Base-by-base conservation (phyloP, 2,329 filamentous ascomycete genomes). In the Rugonectria rugulosa region DNA sequence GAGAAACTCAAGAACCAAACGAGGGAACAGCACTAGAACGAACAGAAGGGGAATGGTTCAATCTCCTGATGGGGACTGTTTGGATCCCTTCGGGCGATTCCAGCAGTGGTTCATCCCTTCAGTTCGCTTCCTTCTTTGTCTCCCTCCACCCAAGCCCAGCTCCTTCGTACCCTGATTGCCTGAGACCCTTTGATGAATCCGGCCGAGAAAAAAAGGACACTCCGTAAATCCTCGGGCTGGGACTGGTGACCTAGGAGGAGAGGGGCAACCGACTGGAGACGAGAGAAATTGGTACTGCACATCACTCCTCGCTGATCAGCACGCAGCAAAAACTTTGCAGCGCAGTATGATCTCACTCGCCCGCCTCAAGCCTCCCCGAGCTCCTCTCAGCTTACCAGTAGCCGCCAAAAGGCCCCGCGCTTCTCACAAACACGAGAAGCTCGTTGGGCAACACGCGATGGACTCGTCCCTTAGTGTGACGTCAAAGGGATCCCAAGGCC, bases 401-500 rank as follows among this genome's bases (percentile, higher is more conserved):
- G 12, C 17, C 29, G 37, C 37, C 20, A 5, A 32, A 5, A 6
- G 32, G 21, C 15, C 45, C 45, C 45, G 34, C 45, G 32, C 34
- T 24, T 19, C 23, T 24, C 37, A 7, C 29, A 36, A 46, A 34
- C 24, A 38, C 42, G 26, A 27, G 24, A 19, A 15, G 12, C 50
- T 27, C 44, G 50, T 41, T 45, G 45, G 45, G 45, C 52, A 37
- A 55, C 45, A 55, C 20, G 40, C 40, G 34, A 42, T 50, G 47
- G 38, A 43, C 27, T 11, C 20, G 12, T 43, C 38, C 24, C 29
- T 32, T 44, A 24, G 53, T 56, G 53, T 56, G 53, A 56, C 53
- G 53, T 56, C 53, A 56, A 56, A 40, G 37, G 42, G 49, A 52
- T 53, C 42, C n/a, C 42, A 40, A 40, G 15, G 23, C 45, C 45